A percentile compares a stretch with the other conserved stretches of the same genome.
phyloP scores from a whole-genome alignment of 768 basidiomycete species.

The Mycena belliarum region DNA sequence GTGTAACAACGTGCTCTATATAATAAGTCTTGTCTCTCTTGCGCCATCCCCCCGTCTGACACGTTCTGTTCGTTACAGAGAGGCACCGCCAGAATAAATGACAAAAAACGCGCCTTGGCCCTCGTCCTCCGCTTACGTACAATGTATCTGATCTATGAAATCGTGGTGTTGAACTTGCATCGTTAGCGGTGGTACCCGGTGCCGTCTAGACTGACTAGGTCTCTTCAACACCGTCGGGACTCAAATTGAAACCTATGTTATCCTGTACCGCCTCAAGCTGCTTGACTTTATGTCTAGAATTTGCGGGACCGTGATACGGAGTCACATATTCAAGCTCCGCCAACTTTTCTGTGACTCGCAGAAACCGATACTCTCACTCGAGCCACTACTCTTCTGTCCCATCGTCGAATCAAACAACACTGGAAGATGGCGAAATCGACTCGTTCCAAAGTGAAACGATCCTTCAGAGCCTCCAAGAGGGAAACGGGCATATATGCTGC shows the following conservation, averaged over 20 bases:
- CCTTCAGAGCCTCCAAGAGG: slow-evolving; percentile 77
- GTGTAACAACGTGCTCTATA: slow-evolving; percentile 96
- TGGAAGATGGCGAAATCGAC: slow-evolving; percentile 76
- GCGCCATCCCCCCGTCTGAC: slow-evolving; percentile 15
- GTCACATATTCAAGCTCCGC: no score
- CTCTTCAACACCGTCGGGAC: no score
- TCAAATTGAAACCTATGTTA: no score
- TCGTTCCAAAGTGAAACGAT: slow-evolving; percentile 79
- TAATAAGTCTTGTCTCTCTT: slow-evolving; percentile 62
- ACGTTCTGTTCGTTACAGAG: slow-evolving; percentile 55
- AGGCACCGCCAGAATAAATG: slow-evolving; percentile 58
- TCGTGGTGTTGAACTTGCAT: no score
- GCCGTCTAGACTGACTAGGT: no score
- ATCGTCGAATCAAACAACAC: background rate
- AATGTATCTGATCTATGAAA: no score
- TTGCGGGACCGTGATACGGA: no score
- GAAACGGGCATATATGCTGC: slow-evolving; percentile 75
- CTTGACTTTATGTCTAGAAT: no score
- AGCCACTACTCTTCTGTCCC: no score
- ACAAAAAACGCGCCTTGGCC: slow-evolving; percentile 8
- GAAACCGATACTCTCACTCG: slow-evolving; percentile 12
- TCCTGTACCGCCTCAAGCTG: no score
- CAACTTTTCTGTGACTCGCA: slow-evolving; percentile 5
- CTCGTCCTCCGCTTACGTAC: no score
- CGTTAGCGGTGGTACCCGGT: no score